Evolutionary conservation across 768 basidiomycete species (phyloP).

Genomic region (Suillus hirtellus): DNA sequence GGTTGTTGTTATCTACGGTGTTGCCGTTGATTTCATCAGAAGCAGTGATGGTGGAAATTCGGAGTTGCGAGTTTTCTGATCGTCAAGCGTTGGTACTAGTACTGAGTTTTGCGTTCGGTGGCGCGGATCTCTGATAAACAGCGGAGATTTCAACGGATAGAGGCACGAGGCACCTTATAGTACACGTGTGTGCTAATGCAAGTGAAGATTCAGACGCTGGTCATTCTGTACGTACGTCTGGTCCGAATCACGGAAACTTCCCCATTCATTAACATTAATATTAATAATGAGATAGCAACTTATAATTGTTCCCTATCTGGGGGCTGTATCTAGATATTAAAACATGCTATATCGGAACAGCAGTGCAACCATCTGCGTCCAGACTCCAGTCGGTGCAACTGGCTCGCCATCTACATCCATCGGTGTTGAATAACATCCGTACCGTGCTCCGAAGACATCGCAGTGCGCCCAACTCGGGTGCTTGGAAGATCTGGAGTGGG

Average conservation of each 20-base stretch:
- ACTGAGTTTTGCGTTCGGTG: background rate
- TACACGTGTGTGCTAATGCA: background rate
- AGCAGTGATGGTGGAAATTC: background rate
- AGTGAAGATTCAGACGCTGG: background rate
- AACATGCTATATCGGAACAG: constrained; percentile 12
- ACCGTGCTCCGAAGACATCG: constrained; percentile 2
- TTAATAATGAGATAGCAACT: background rate
- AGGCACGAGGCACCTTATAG: background rate
- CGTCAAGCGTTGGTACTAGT: background rate
- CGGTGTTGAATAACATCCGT: background rate
- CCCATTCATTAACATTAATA: background rate
- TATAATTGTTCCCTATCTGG: constrained; percentile 1
- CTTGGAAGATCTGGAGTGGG: background rate
- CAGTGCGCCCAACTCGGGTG: background rate
- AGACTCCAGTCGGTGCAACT: background rate
- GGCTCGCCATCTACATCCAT: background rate
- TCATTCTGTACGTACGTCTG: background rate
- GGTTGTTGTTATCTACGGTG: background rate
- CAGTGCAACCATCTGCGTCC: background rate
- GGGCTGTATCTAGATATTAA: background rate
- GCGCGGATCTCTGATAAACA: background rate
- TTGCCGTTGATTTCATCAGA: constrained; percentile 1
- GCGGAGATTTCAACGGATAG: background rate
- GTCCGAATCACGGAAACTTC: background rate
- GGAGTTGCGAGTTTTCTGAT: background rate